Conservation (phyloP, 148 eudicot genomes). For the Bassia scoparia region DNA sequence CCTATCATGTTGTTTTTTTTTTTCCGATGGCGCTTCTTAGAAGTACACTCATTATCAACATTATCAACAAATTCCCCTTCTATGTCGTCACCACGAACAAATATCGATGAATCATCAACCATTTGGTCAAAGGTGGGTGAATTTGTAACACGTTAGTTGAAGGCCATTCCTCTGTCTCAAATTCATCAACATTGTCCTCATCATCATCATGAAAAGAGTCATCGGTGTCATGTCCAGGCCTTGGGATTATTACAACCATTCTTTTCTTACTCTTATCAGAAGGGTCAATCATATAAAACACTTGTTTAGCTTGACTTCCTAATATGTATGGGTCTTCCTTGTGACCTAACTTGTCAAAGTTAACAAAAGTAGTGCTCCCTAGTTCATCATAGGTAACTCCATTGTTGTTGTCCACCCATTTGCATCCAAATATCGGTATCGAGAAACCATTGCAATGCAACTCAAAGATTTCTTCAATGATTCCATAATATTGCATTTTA, state of each 20-base stretch:
- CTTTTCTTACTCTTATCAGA: background rate
- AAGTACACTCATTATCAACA: no score
- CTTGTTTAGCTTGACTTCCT: background rate
- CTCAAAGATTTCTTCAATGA: slow-evolving; percentile 11
- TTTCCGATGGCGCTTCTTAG: no score
- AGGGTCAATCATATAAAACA: background rate
- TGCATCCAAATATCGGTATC: background rate
- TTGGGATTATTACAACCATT: background rate
- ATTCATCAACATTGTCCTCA: background rate
- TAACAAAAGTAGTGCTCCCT: no score
- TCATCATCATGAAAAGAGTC: background rate
- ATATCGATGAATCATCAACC: no score
- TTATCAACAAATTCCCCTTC: no score
- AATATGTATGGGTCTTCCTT: background rate
- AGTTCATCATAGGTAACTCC: background rate
- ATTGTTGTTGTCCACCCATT: slow-evolving; percentile 6
- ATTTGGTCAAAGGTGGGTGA: no score
- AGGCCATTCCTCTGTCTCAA: background rate
- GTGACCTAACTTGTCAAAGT: background rate
- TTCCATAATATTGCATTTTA: background rate
- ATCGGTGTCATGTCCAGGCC: background rate
- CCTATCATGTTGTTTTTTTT: no score
- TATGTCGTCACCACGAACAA: no score
- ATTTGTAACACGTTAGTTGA: no score
- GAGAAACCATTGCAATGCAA: background rate